Base-by-base conservation (phyloP, 2,329 filamentous ascomycete species). In the Diaporthe sp. region DNA sequence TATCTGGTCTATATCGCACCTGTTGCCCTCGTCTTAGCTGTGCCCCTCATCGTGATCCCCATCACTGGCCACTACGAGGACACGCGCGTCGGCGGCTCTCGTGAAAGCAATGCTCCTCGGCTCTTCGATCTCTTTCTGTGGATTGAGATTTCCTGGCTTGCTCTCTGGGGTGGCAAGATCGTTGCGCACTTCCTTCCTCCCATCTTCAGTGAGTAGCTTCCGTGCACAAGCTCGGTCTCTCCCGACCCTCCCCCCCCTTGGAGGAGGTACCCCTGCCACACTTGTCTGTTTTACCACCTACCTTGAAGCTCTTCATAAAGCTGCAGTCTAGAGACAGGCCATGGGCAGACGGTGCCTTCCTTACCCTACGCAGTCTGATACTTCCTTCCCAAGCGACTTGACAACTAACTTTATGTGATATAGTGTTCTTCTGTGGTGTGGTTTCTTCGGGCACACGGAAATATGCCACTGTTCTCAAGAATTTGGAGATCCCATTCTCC, bases 1-100 rank as follows among this genome's bases (percentile, higher is more conserved):
- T 94, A 94, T 81, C 85, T 93, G 65, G 87, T 94, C 77, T 94
- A 94, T 80, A 88, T 94, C 77, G 84, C 92, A 34, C 93, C 93
- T 7, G 85, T 94, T 42, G 91, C 88, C 61, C 76, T 92, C 22
- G 80, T 93, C 37, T 86, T 94, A 71, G 91, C 91, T 10, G 81
- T 92, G 8, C 92, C 92, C 17, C 85, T 94, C 49, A 85, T 93
- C 70, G 85, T 93, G 28, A 85, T 92, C 22, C 82, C 86, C 15
- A 80, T 87, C 34, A 87, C 86, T 1, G 86, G 83, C 65, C 83
- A 86, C 71, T 81, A 81, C 49, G 44, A 81, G n/a, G 81, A 86
- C 39, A 79, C 87, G 39, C 78, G 75, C 3, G 81, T 89, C 20
- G 88, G 86, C 61, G 78, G 79, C 37, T 20, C 58, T 51, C 65